Evolutionary conservation across 192 early-diverging fungal genomes (phyloP).

Genomic region (Umbelopsis isabellina): DNA sequence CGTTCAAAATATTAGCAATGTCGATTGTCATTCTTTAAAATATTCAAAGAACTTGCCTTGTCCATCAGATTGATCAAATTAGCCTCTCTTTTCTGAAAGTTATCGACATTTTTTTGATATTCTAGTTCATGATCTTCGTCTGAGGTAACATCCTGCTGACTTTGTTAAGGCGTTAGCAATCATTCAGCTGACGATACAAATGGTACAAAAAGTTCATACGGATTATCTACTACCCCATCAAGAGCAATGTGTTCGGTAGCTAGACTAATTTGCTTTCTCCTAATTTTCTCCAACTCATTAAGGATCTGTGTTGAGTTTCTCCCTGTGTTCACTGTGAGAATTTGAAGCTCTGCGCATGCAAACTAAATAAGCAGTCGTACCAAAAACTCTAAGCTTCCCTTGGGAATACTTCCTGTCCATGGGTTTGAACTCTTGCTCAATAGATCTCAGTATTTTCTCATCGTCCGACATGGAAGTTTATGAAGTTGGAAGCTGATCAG

Average conservation of each 20-base stretch:
- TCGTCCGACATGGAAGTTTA: slow-evolving; percentile 10
- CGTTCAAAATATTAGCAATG: not conserved
- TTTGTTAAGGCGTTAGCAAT: not conserved
- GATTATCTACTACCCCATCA: slow-evolving; percentile 27
- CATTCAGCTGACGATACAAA: not conserved
- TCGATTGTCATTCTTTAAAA: not conserved
- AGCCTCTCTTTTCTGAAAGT: slow-evolving; percentile 22
- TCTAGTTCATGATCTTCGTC: not conserved
- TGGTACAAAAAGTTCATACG: slow-evolving; percentile 4
- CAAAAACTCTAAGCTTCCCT: slow-evolving; percentile 34
- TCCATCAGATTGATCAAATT: slow-evolving; percentile 21
- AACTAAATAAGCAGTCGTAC: slow-evolving; percentile 6
- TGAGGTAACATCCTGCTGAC: not conserved
- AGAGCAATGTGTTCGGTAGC: slow-evolving; percentile 34
- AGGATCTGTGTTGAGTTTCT: slow-evolving; percentile 26
- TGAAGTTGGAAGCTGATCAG: too few relatives aligned
- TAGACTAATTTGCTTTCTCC: slow-evolving; percentile 34
- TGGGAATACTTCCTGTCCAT: slow-evolving; percentile 24
- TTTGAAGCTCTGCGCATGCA: not conserved
- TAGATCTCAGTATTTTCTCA: slow-evolving; percentile 7
- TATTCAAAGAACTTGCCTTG: not conserved
- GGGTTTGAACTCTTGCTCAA: slow-evolving; percentile 7
- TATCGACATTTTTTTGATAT: slow-evolving; percentile 21
- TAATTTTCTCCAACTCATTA: slow-evolving; percentile 29
- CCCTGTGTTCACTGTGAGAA: slow-evolving; percentile 7